Evolutionary conservation across 225 moss, liverwort and hornwort species (phyloP), one percentile per base, ranked within the genome.

Genomic region (Pleurozium schreberi): DNA sequence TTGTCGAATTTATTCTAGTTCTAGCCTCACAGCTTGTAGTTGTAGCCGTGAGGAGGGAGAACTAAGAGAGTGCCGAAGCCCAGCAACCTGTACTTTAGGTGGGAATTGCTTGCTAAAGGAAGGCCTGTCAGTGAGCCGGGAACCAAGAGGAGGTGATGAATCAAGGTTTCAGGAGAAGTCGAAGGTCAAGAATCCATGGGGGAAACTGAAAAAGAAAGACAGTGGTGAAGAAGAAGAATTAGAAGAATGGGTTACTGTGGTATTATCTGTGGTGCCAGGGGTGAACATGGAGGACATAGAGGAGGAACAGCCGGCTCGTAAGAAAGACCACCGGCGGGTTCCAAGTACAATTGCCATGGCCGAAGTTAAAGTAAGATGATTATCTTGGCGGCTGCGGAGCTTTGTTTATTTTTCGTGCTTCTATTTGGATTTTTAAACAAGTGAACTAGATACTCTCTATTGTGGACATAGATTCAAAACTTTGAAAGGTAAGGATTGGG

Each of bases 341-440:
- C 97, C 98, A 71, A 99, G 97, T 92, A 99, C 96, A 62, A 94
- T 99, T 85, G 99, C 99, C 67, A 99, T 99, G 93, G 99, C 96
- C 57, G 99, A 95, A 94, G 99, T 99, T 47, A 97, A 96, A 89
- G 99, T 99, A 92, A 96, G 64, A 88, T 77, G 38, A 38, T 85
- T 78, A 85, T 81, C 57, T 69, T 87, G 33, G 57, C 31, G 49
- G 53, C 62, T 57, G 91, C 80, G 58, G 45, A 64, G 43, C 55
- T 82, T 86, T 70, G 47, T 58, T 76, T 78, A 60, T 60, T 65
- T 84, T 8, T 67, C 70, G 47, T 90, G 42, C 49, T 78, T 90
- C 30, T 76, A 85, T 87, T 82, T 49, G 60, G 34, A 82, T 75
- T 18, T 69, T 70, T 52, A n/a, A 73, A 85, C 66, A 25, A 64